Conservation (phyloP, 352 stramenopile species). For the Globisporangium iwayamae region DNA sequence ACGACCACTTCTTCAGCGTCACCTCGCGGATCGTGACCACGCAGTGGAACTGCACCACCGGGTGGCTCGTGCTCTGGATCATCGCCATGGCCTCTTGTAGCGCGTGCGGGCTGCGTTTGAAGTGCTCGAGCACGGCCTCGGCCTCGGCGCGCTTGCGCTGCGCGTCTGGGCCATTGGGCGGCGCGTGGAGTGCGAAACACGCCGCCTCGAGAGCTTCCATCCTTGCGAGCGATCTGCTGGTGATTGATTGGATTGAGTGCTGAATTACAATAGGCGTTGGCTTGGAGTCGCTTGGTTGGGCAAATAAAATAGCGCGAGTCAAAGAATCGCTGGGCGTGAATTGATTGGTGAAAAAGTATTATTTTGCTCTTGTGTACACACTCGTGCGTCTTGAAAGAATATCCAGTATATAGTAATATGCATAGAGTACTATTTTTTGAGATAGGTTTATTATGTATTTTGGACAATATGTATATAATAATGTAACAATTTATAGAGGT, state of each 20-base stretch:
- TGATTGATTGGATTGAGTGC: constrained; percentile 3
- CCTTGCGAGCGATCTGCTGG: neutral
- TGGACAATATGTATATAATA: no score
- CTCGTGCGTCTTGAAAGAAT: no score
- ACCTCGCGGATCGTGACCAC: constrained; percentile 74
- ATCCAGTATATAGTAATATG: no score
- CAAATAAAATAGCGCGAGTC: neutral
- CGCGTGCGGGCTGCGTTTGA: constrained; percentile 75
- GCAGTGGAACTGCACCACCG: constrained; percentile 81
- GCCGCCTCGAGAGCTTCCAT: constrained; percentile 68
- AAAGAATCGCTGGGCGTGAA: neutral
- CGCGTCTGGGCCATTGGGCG: constrained; percentile 41
- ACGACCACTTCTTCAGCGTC: constrained; percentile 62
- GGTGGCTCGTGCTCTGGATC: constrained; percentile 34
- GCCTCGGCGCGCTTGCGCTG: constrained; percentile 56
- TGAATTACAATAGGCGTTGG: neutral
- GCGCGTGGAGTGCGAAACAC: constrained; percentile 67
- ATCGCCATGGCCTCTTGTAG: constrained; percentile 56
- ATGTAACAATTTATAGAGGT: no score
- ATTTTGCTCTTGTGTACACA: neutral
- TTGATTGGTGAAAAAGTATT: neutral
- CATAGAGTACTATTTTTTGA: no score
- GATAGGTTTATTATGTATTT: no score
- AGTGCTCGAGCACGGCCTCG: constrained; percentile 65
- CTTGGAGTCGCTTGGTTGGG: neutral